These are phyloP conservation scores for Russula sp. DNA, from an alignment of 768 basidiomycete genomes.

Conservation along the genomic window DNA sequence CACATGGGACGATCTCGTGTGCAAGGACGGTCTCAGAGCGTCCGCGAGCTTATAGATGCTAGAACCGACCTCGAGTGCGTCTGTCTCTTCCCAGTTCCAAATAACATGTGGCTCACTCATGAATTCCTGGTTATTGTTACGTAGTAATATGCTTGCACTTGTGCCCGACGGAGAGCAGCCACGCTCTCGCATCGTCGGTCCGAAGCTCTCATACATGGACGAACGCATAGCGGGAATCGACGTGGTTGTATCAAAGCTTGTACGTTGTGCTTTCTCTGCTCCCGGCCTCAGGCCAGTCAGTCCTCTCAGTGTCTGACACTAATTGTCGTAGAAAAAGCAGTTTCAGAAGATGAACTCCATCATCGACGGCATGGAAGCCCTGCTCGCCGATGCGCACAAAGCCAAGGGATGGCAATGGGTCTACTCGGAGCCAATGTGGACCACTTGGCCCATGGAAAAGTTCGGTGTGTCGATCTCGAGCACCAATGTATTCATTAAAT, in stretches of 20 bases:
- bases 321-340: slow-evolving; percentile 55
- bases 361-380: slow-evolving; percentile 60
- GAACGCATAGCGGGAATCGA: slow-evolving; percentile 58
- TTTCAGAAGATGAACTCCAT: slow-evolving; percentile 62
- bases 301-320: not conserved
- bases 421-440: slow-evolving; percentile 70
- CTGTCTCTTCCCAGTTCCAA: not conserved
- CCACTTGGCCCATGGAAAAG: slow-evolving; percentile 77
- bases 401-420: slow-evolving; percentile 72
- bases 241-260: slow-evolving; percentile 58
- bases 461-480: slow-evolving; percentile 51
- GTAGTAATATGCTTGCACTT: slow-evolving; percentile 62
- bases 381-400: slow-evolving; percentile 68
- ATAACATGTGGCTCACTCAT: not conserved
- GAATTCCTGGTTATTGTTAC: not conserved
- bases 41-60: slow-evolving; percentile 65
- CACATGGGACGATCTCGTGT: slow-evolving; percentile 83
- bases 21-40: slow-evolving; percentile 76
- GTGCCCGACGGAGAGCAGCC: slow-evolving; percentile 54
- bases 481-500: not conserved
- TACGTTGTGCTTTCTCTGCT: slow-evolving; percentile 38
- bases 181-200: slow-evolving; percentile 55
- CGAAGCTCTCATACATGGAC: slow-evolving; percentile 69
- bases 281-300: not conserved
- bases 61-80: slow-evolving; percentile 84